phyloP scores from a whole-genome alignment of 2,329 filamentous ascomycete species.

The Microdochium bolleyi region DNA sequence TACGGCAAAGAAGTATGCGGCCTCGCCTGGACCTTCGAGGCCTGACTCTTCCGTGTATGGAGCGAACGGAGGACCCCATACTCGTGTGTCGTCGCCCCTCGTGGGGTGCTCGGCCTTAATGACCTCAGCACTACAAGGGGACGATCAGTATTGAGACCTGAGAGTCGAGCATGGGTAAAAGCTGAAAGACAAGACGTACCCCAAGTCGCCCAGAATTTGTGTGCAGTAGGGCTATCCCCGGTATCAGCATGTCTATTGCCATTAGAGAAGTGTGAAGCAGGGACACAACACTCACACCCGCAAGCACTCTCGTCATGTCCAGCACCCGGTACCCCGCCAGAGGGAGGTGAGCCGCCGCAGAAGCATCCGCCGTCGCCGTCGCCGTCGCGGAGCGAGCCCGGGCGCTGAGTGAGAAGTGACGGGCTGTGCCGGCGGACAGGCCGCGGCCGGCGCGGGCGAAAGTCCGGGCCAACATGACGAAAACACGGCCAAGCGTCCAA shows the following conservation, averaged over 20 bases:
- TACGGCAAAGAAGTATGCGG: constrained; percentile 89
- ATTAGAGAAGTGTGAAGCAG: constrained; percentile 1
- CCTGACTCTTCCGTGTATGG: constrained; percentile 56
- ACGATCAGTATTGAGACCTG: constrained; percentile 16
- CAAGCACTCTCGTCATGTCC: constrained; percentile 94
- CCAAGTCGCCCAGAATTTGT: constrained; percentile 91
- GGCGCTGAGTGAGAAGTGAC: neutral
- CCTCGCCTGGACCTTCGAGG: constrained; percentile 71
- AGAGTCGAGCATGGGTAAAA: too few species aligned
- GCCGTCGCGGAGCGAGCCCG: constrained; percentile 15
- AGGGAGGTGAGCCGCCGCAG: constrained; percentile 37
- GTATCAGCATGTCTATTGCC: too few species aligned
- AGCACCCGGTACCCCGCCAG: constrained; percentile 82
- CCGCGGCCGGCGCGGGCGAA: neutral
- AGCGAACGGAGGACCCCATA: constrained; percentile 95
- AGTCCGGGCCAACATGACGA: neutral
- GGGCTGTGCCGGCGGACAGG: neutral
- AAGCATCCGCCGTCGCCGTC: constrained; percentile 12
- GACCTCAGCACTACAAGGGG: constrained; percentile 66
- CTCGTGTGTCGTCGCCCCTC: constrained; percentile 85
- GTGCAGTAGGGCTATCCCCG: constrained; percentile 79
- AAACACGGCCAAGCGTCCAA: neutral
- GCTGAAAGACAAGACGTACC: too few species aligned
- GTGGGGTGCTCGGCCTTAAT: constrained; percentile 96
- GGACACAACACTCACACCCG: constrained; percentile 59